Base-by-base conservation (phyloP, 1,284 basidiomycete genomes). In the Leccinum pachyderme region DNA sequence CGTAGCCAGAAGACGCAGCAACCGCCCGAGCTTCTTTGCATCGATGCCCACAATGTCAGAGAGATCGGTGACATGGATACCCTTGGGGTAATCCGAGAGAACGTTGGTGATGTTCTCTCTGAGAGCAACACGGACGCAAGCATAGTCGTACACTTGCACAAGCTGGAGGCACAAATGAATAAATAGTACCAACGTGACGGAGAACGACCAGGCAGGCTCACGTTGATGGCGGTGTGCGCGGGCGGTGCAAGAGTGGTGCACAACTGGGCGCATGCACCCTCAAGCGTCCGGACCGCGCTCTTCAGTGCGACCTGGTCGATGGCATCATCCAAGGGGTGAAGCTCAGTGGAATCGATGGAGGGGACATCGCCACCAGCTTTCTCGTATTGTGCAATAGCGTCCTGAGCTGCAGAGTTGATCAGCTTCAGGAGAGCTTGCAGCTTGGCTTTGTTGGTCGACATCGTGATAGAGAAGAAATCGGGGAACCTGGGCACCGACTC, bases 1-100 rank as follows among this genome's bases (percentile, higher is more conserved):
- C 3, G 72, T 68, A 3, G 72, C 69, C 3, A 77, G 64, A 43
- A 73, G 53, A 11, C 74, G 70, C 39, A 77, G 56, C 39, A 73
- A 51, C 12, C 67, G 66, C 1, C 55, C 57, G 24, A 76, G 63
- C 47, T 75, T 74, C 39, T 55, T 63, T 3, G 58, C 25, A 6
- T 74, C 65, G 9, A 75, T 60, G 0, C 56, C 43, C 18, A 63
- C 49, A 1, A 60, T 56, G 53, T 65, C 57, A 13, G 70, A 62
- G n/a, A 75, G 53, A 7, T 68, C 62, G 12, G 61, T 49, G 9
- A 75, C 60, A 29, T 72, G 71, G 4, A 75, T 53, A 9, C 73
- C 73, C 24, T 63, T 55, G 2, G 70, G 66, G 24, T 69, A 53
- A 15, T 63, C 32, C 13, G 53, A 25, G 5, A 74, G 62, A 46